A percentile compares a stretch with the other conserved stretches of the same genome.
These are phyloP conservation scores for Barnettozyma sp. DNA, from an alignment of 805 yeast species.

Conservation along the genomic window DNA sequence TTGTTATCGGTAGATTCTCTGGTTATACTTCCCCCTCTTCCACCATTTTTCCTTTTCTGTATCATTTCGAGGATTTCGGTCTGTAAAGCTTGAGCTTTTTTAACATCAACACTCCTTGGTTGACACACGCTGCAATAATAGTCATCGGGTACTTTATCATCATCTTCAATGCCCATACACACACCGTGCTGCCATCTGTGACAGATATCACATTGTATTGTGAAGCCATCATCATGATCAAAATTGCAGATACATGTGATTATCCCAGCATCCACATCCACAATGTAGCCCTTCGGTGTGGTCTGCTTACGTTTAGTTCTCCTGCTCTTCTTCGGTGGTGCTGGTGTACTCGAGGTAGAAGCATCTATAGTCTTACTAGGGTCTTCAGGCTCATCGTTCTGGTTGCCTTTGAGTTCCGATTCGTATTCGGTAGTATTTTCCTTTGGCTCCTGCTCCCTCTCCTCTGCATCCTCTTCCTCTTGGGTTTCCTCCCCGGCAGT, in stretches of 20 bases:
- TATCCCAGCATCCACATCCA: constrained; percentile 74
- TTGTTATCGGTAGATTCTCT: constrained; percentile 6
- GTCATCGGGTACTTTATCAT: constrained; percentile 73
- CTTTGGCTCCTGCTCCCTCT: constrained; percentile 3
- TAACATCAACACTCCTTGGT: constrained; percentile 39
- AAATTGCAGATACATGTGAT: constrained; percentile 87
- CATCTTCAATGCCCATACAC: constrained; percentile 74
- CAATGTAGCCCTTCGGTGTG: constrained; percentile 37
- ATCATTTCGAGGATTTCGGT: constrained; percentile 18
- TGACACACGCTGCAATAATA: constrained; percentile 78
- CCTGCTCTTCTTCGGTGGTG: constrained; percentile 7
- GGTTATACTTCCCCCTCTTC: constrained; percentile 11
- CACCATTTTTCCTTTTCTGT: constrained; percentile 17
- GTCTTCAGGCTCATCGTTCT: constrained; percentile 11
- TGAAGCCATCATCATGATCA: constrained; percentile 87
- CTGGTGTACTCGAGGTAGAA: too few species aligned
- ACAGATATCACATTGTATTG: constrained; percentile 91
- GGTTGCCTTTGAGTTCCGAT: too few species aligned
- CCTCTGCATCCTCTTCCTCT: constrained; percentile 16
- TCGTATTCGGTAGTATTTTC: too few species aligned
- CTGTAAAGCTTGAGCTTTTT: constrained; percentile 37
- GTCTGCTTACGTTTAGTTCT: constrained; percentile 10
- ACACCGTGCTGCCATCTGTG: constrained; percentile 91
- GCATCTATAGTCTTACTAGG: too few species aligned
- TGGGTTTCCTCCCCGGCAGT: constrained; percentile 13